Conservation (phyloP, 2,329 filamentous ascomycete species). For the Fusarium liriodendri region DNA sequence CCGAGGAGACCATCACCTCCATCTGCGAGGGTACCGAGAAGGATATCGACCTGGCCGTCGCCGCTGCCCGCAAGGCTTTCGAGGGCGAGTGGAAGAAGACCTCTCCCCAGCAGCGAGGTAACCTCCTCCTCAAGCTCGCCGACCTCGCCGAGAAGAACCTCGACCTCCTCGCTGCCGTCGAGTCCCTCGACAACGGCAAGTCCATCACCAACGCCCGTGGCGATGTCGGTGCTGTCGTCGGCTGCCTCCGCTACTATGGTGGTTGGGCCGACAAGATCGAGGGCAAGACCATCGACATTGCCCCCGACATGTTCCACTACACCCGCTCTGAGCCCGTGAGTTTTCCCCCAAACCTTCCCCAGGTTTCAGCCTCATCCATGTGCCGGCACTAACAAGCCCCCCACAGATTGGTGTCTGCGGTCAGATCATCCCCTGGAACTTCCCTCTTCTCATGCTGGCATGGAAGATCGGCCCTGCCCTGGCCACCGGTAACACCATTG, state of each 20-base stretch:
- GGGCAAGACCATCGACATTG: conserved; percentile 87
- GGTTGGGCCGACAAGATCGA: conserved; percentile 94
- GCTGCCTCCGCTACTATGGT: conserved; percentile 78
- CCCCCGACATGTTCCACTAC: conserved; percentile 84
- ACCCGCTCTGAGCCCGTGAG: conserved; percentile 77
- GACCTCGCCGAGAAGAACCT: conserved; percentile 82
- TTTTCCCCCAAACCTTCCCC: conserved; percentile 14
- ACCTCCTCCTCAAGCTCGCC: conserved; percentile 79
- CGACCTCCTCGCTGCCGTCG: conserved; percentile 82
- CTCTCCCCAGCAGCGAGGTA: conserved; percentile 77
- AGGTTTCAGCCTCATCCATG: background rate
- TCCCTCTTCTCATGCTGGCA: conserved; percentile 81
- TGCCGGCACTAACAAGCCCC: conserved; percentile 19
- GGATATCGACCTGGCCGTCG: conserved; percentile 83
- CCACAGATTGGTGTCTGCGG: conserved; percentile 77
- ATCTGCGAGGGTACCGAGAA: conserved; percentile 90
- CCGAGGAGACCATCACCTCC: conserved; percentile 85
- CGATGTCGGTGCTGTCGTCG: conserved; percentile 76
- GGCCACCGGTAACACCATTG: conserved; percentile 77
- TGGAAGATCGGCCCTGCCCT: conserved; percentile 87
- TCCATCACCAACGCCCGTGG: conserved; percentile 79
- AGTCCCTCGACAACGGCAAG: conserved; percentile 92
- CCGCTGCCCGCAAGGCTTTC: conserved; percentile 87
- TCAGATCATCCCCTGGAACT: conserved; percentile 93
- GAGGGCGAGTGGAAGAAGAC: conserved; percentile 76